Conservation (phyloP, 345 rosid species). For the Gossypium bickii region DNA sequence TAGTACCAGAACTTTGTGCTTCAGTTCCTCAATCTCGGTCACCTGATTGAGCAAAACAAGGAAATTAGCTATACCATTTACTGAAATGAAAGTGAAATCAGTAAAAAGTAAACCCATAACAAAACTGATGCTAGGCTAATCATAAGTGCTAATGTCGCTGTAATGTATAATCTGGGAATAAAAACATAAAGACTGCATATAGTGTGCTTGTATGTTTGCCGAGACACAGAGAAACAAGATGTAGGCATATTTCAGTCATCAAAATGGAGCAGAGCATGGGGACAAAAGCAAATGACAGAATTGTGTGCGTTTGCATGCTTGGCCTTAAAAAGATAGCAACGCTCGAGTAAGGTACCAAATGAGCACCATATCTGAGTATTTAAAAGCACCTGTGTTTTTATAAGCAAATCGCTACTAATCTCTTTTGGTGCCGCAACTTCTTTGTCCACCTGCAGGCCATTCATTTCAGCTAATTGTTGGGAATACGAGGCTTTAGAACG, state of each 20-base stretch:
- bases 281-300: neutral
- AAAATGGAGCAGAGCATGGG: neutral
- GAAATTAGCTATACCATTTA: constrained; percentile 10
- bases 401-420: neutral
- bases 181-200: too few relatives aligned
- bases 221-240: too few relatives aligned
- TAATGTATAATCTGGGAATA: too few relatives aligned
- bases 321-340: neutral
- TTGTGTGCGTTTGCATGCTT: neutral
- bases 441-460: constrained; percentile 16
- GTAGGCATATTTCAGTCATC: too few relatives aligned
- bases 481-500: constrained; percentile 34
- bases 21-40: constrained; percentile 64
- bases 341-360: neutral
- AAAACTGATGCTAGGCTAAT: neutral
- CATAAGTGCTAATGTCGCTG: neutral
- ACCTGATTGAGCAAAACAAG: constrained; percentile 35
- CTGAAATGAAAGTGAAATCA: neutral
- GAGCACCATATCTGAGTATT: neutral
- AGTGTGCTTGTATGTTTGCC: too few relatives aligned
- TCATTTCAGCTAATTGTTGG: constrained; percentile 32
- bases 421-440: neutral
- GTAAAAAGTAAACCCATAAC: neutral
- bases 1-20: constrained; percentile 49
- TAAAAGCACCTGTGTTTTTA: neutral